Evolutionary conservation across 768 basidiomycete genomes (phyloP), one percentile per base, ranked within the genome.

Genomic region (button mushroom (Agaricus bisporus)): DNA sequence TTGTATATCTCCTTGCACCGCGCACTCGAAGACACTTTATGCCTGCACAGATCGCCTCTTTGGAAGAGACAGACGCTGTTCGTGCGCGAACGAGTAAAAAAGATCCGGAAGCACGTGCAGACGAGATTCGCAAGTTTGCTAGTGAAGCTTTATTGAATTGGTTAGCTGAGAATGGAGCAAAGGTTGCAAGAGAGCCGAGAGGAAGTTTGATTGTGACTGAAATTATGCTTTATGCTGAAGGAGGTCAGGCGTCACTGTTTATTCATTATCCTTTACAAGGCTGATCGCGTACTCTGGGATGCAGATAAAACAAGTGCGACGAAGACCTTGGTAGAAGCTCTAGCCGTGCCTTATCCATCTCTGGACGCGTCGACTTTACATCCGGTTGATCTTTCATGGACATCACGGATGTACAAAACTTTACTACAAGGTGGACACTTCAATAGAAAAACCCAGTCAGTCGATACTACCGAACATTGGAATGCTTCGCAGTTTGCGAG

Each of bases 401-500:
- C 86, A 0, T 86, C 89, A 3, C 79, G 94, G 38, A 63, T 94
- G 46, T 95, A 91, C 77, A 97, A 97, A 66, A 83, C 83, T 5
- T 81, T 97, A 5, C 75, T 97, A 1, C 91, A 95, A 64, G 94
- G 94, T 5, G 94, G 94, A 0, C 92, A 95, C 64, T 97, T 84
- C 68, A 83, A 82, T 56, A 85, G 82, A 29, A 65, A 77, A 0
- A 77, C 81, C 2, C 75, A 76, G 18, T 57, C 76, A 2, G 72
- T 95, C 36, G 76, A 79, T 2, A 60, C 76, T 2, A 59, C 66
- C 1, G 38, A 56, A 0, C 58, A 62, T 10, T 92, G 85, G 76
- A 80, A 84, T 17, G 70, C 85, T 0, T 63, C 67, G 1, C 68
- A 66, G 1, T 91, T 91, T 57, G 88, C 87, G 0, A 66, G 68